A percentile compares a stretch with the other conserved stretches of the same genome.
phyloP scores from a whole-genome alignment of 2,329 filamentous ascomycete genomes.

The Dryadomyces quercus-mongolicae region DNA sequence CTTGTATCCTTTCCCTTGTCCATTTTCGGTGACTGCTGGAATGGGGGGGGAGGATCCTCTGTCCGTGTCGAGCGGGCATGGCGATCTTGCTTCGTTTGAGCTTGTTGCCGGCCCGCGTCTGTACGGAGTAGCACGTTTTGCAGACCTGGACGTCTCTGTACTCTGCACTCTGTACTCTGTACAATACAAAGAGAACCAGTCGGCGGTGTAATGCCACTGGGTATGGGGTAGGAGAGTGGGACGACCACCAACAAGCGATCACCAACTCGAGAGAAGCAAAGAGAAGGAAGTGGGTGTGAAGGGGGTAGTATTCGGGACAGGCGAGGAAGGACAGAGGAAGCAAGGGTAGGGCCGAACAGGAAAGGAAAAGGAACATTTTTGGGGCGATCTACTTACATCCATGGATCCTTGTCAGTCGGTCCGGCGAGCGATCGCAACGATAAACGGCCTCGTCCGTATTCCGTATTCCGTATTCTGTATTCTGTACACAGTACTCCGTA shows the following conservation, averaged over 20 bases:
- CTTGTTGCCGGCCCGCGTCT: not conserved
- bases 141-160: not conserved
- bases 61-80: not conserved
- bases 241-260: not conserved
- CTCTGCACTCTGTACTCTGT: too few relatives aligned
- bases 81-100: not conserved
- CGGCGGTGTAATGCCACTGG: not conserved
- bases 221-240: not conserved
- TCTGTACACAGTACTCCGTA: too few relatives aligned
- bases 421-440: not conserved
- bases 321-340: not conserved
- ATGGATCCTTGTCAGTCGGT: not conserved
- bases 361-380: not conserved
- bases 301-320: not conserved
- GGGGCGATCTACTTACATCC: not conserved
- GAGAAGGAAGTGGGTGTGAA: too few relatives aligned
- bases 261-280: not conserved
- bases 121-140: not conserved
- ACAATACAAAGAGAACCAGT: not conserved
- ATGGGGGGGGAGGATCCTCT: not conserved
- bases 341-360: not conserved
- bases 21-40: not conserved
- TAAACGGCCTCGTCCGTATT: not conserved
- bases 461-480: too few relatives aligned
- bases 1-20: too few relatives aligned